Evolutionary conservation across 1,284 basidiomycete species (phyloP).

Genomic region (Sanghuangporus weigelae): DNA sequence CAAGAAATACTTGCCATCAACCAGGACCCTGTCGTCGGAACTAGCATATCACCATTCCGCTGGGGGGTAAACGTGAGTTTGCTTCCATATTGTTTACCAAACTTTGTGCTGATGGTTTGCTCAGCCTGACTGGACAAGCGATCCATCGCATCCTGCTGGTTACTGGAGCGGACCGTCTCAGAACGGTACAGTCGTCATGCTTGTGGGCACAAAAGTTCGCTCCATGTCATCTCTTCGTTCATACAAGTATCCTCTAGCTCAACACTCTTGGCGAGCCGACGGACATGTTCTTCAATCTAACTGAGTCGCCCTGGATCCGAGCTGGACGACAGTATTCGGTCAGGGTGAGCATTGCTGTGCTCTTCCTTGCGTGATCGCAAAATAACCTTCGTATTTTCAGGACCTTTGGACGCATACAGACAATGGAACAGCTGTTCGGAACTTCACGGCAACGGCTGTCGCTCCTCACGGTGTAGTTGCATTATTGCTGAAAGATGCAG

Average conservation of each 20-base stretch:
- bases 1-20: slow-evolving; percentile 63
- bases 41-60: slow-evolving; percentile 56
- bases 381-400: slow-evolving; percentile 29
- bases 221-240: not conserved
- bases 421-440: slow-evolving; percentile 61
- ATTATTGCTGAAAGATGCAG: slow-evolving; percentile 58
- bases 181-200: slow-evolving; percentile 50
- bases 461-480: slow-evolving; percentile 67
- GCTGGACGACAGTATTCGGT: slow-evolving; percentile 59
- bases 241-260: slow-evolving; percentile 29
- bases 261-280: slow-evolving; percentile 49
- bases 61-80: slow-evolving; percentile 55
- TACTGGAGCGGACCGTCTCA: slow-evolving; percentile 48
- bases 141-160: slow-evolving; percentile 42
- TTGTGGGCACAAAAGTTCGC: slow-evolving; percentile 31
- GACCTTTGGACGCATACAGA: slow-evolving; percentile 66
- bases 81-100: not conserved
- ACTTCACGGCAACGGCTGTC: slow-evolving; percentile 53
- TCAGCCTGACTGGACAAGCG: slow-evolving; percentile 45
- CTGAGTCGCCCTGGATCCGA: slow-evolving; percentile 65
- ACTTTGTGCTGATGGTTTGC: not conserved
- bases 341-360: too few species aligned
- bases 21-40: slow-evolving; percentile 59
- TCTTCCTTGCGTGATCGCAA: too few species aligned
- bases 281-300: slow-evolving; percentile 56